Percentiles rank a stretch among this genome's conserved stretches.
These are phyloP conservation scores for Niveomyces coronatus DNA, from an alignment of 2,329 filamentous ascomycete genomes.

Conservation along the genomic window DNA sequence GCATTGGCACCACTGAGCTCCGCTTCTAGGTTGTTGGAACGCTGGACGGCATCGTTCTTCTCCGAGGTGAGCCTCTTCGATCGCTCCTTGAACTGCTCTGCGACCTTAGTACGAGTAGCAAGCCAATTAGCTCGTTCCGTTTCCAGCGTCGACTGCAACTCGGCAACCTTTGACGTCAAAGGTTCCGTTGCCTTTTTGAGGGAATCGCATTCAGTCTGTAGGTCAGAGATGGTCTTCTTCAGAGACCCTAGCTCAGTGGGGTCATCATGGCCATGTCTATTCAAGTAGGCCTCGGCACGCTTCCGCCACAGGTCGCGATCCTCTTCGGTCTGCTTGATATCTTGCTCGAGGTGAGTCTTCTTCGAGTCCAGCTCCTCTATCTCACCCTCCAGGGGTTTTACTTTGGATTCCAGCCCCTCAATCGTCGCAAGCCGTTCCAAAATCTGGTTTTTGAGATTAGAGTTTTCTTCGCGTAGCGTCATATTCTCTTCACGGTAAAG, in stretches of 20 bases:
- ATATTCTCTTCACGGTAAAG: constrained; percentile 91
- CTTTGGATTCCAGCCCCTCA: constrained; percentile 60
- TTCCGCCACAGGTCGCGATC: constrained; percentile 95
- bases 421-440: constrained; percentile 65
- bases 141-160: constrained; percentile 41
- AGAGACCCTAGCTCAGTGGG: constrained; percentile 85
- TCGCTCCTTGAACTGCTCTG: constrained; percentile 54
- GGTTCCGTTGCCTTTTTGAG: constrained; percentile 39
- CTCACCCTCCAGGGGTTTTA: constrained; percentile 72
- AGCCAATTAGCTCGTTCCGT: constrained; percentile 45
- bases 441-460: constrained; percentile 66
- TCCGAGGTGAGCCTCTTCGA: constrained; percentile 44
- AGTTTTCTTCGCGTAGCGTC: constrained; percentile 77
- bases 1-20: constrained; percentile 36
- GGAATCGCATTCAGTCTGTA: constrained; percentile 55
- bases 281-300: constrained; percentile 87
- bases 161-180: constrained; percentile 43
- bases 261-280: constrained; percentile 91
- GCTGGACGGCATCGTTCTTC: constrained; percentile 40
- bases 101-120: constrained; percentile 40
- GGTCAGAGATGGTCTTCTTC: constrained; percentile 60
- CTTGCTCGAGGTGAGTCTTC: constrained; percentile 70
- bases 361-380: constrained; percentile 77
- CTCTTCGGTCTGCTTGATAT: constrained; percentile 79
- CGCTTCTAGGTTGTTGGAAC: constrained; percentile 42